Conservation (phyloP, 2,329 filamentous ascomycete genomes). For the Penicillium paneum region DNA sequence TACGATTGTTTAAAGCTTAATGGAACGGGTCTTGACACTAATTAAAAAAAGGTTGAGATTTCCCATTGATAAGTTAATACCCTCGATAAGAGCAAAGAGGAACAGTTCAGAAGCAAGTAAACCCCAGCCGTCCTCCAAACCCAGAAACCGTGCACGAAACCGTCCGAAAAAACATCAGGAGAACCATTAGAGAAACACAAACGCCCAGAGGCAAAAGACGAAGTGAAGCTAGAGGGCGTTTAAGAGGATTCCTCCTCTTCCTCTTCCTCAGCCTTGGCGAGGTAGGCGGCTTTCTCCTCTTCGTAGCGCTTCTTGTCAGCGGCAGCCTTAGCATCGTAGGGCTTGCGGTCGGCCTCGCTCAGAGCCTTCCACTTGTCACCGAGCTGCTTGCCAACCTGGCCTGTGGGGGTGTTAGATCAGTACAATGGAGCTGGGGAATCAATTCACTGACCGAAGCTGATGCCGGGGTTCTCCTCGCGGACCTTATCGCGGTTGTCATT, state of each 20-base stretch:
- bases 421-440: neutral
- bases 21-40: neutral
- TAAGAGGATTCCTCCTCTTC: constrained; percentile 53
- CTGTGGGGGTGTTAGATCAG: constrained; percentile 43
- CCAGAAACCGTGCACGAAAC: constrained; percentile 32
- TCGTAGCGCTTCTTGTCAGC: constrained; percentile 99
- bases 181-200: constrained; percentile 33
- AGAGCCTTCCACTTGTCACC: constrained; percentile 99
- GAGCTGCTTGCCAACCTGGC: constrained; percentile 95
- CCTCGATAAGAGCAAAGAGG: constrained; percentile 30
- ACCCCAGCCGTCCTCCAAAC: constrained; percentile 18
- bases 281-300: constrained; percentile 93
- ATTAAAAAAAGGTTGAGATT: constrained; percentile 27
- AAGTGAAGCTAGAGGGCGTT: constrained; percentile 21
- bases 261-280: constrained; percentile 57
- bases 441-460: constrained; percentile 72
- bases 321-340: constrained; percentile 95
- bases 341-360: constrained; percentile 84
- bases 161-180: constrained; percentile 31
- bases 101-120: constrained; percentile 34
- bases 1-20: neutral
- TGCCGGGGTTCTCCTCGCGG: constrained; percentile 95
- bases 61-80: constrained; percentile 26
- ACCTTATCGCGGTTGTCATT: constrained; percentile 99
- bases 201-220: constrained; percentile 34